Percentiles rank a stretch among this genome's conserved stretches.
Evolutionary conservation across 2,329 filamentous ascomycete species (phyloP).

Genomic region (Thermoascus crustaceus): DNA sequence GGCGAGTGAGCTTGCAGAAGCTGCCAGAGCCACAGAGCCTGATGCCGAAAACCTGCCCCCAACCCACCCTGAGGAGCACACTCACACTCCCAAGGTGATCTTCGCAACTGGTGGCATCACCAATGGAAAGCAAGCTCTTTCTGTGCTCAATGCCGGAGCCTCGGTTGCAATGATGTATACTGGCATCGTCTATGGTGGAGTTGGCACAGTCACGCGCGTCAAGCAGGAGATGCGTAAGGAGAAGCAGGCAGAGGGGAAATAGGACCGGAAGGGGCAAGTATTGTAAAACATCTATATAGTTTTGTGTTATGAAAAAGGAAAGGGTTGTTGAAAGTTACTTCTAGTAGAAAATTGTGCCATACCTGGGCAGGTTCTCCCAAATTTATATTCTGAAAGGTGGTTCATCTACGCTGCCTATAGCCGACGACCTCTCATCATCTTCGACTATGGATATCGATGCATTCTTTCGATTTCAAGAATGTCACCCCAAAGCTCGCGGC

Average conservation of each 20-base stretch:
- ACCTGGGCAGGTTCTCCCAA: too few species aligned
- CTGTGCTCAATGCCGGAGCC: conserved; percentile 79
- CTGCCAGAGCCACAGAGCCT: conserved; percentile 14
- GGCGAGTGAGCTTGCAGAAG: conserved; percentile 8
- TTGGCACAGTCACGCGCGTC: conserved; percentile 50
- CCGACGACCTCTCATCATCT: too few species aligned
- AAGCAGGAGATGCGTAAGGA: conserved; percentile 41
- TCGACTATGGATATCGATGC: too few species aligned
- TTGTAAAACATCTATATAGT: not conserved
- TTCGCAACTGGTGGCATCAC: conserved; percentile 93
- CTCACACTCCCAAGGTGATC: conserved; percentile 58
- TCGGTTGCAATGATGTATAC: conserved; percentile 92
- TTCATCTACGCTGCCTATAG: too few species aligned
- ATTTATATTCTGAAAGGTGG: too few species aligned
- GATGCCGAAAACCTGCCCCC: conserved; percentile 13
- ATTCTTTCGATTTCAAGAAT: too few species aligned
- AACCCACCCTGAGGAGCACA: conserved; percentile 6
- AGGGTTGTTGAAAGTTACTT: too few species aligned
- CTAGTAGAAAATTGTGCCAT: too few species aligned
- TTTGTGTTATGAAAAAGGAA: not conserved
- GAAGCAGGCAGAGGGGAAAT: conserved; percentile 19
- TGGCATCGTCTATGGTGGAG: conserved; percentile 56
- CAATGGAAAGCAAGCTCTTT: conserved; percentile 72
- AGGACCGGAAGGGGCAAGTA: conserved; percentile 7
- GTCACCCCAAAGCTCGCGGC: too few species aligned